Evolutionary conservation across 2,329 filamentous ascomycete species (phyloP), one percentile per base, ranked within the genome.

Genomic region (Fusarium vanettenii): DNA sequence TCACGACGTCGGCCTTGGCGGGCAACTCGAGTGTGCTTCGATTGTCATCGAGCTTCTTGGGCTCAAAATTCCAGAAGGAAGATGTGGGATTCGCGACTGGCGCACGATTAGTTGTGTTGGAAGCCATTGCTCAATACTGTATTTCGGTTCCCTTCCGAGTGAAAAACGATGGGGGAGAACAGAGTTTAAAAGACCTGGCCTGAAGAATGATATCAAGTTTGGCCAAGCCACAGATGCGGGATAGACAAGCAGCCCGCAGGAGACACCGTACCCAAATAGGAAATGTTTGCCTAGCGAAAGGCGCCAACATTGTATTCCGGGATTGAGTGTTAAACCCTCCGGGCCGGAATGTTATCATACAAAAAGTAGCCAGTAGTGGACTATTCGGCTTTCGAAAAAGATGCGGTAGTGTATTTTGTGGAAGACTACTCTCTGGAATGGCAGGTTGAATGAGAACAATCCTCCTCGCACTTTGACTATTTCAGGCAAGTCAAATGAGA

Each of bases 1-100:
- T 84, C 37, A 84, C 81, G 56, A 88, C 82, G 66, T 88, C 85
- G 37, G 80, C 81, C 35, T 82, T 72, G 2, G 73, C 50, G 0
- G 86, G 87, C 1, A 88, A 75, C 3, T 70, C 60, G 1, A 29
- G 13, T 1, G 67, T 72, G 56, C 61, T 71, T 35, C 68, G 67
- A 20, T 61, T 63, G 31, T 71, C 52, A 22, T 73, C 70, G 13
- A 71, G 65, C 3, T 50, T 20, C 9, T 57, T 48, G 8, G 67
- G 61, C 10, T 60, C 43, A 16, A 61, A 48, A 37, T 62, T 73
- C 70, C 70, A 73, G 25, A 73, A 71, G 6, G 70, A 73, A 16
- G 61, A 37, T 29, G 68, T 65, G 0, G 70, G 68, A 16, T 73
- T 71, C 20, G 64, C 27, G 37, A 70, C 67, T 29, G 67, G 70